Evolutionary conservation across 441 rosid genomes (phyloP).

Genomic region (Populus hybrid): DNA sequence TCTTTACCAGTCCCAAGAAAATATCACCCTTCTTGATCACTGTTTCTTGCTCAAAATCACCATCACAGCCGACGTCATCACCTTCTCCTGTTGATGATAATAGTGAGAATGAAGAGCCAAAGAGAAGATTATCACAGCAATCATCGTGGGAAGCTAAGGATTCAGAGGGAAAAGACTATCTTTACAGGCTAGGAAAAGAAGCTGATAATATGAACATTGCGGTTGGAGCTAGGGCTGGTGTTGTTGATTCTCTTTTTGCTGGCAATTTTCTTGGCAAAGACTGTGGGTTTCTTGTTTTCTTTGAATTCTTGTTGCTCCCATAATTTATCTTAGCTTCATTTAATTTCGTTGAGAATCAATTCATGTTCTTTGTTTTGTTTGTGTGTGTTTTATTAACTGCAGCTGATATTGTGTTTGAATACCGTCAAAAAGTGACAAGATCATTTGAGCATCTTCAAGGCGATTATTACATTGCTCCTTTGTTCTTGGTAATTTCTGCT

Average conservation of each 20-base stretch:
- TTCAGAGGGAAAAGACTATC: constrained; percentile 75
- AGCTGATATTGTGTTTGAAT: constrained; percentile 97
- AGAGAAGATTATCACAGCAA: constrained; percentile 58
- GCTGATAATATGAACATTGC: constrained; percentile 84
- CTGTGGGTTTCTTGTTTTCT: constrained; percentile 37
- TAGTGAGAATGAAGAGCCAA: constrained; percentile 13
- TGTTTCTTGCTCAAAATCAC: constrained; percentile 39
- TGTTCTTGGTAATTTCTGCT: constrained; percentile 51
- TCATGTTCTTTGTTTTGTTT: background rate
- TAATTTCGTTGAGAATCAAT: background rate
- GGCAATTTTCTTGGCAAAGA: constrained; percentile 86
- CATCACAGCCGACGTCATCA: constrained; percentile 24
- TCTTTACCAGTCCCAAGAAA: constrained; percentile 19
- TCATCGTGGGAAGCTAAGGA: constrained; percentile 94
- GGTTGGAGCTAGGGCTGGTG: constrained; percentile 82
- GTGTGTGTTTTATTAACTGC: constrained; percentile 19
- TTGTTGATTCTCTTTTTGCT: constrained; percentile 73
- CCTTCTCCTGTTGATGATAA: constrained; percentile 2
- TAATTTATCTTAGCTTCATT: constrained; percentile 6
- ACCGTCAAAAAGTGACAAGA: constrained; percentile 81
- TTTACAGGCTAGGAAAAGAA: constrained; percentile 77
- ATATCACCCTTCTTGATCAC: constrained; percentile 16
- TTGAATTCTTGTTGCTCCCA: background rate
- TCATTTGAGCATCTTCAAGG: constrained; percentile 90
- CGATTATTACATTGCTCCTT: constrained; percentile 88